Evolutionary conservation across 371 early-diverging fungal species (phyloP).

Genomic region (Mortierella sp.): DNA sequence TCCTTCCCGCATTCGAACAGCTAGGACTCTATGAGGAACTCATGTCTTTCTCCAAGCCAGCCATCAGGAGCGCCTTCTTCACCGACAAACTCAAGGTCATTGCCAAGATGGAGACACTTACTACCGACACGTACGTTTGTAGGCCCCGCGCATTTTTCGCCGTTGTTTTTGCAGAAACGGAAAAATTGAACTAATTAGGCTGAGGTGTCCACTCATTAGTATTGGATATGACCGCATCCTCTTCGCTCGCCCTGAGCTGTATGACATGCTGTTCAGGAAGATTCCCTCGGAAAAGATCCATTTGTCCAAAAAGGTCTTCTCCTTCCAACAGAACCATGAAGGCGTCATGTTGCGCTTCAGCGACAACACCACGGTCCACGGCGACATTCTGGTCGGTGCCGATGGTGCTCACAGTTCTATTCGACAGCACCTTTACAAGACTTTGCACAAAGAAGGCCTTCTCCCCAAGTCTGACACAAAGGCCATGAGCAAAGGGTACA

Average conservation of each 20-base stretch:
- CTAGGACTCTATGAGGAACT: conserved; percentile 29
- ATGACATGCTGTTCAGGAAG: conserved; percentile 15
- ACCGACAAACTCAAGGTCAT: neutral
- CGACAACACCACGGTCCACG: conserved; percentile 15
- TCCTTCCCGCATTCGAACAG: conserved; percentile 32
- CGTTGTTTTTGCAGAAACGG: too few relatives aligned
- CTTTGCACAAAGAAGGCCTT: neutral
- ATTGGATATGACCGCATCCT: conserved; percentile 14
- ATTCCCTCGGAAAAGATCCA: conserved; percentile 19
- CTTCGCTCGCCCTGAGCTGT: conserved; percentile 19
- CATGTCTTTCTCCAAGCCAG: conserved; percentile 9
- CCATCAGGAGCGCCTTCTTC: neutral
- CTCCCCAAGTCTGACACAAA: conserved; percentile 19
- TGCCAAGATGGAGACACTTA: neutral
- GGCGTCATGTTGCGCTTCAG: conserved; percentile 16
- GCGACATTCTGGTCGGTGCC: conserved; percentile 21
- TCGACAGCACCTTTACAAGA: conserved; percentile 22
- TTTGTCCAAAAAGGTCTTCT: conserved; percentile 5
- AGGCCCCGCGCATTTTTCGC: neutral
- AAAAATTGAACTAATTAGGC: too few relatives aligned
- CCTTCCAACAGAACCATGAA: conserved; percentile 7
- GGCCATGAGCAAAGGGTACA: conserved; percentile 1
- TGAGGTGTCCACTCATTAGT: neutral
- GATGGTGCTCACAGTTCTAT: conserved; percentile 21
- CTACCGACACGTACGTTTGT: conserved; percentile 6